These are phyloP conservation scores for Rhizoclosmatium sp. DNA, from an alignment of 192 early-diverging fungal genomes.

Conservation along the genomic window DNA sequence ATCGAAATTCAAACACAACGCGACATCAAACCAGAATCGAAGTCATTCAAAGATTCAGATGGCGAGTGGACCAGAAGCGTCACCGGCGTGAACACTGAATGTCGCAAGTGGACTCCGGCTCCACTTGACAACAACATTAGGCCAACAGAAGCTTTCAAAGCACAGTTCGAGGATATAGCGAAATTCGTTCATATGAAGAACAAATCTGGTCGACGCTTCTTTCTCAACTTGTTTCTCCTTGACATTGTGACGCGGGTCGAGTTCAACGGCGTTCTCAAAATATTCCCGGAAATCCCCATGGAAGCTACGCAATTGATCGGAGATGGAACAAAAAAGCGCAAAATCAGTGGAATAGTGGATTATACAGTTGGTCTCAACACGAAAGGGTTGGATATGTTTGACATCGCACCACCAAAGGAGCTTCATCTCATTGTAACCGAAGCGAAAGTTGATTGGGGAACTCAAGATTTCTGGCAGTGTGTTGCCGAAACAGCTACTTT, in stretches of 20 bases:
- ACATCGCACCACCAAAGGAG: constrained; percentile 40
- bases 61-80: constrained; percentile 28
- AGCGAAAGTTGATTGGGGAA: constrained; percentile 36
- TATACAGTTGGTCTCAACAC: constrained; percentile 40
- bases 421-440: constrained; percentile 44
- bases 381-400: constrained; percentile 41
- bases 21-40: background rate
- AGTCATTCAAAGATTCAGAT: constrained; percentile 31
- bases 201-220: constrained; percentile 38
- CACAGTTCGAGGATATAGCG: constrained; percentile 2
- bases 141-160: constrained; percentile 23
- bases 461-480: constrained; percentile 47
- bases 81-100: constrained; percentile 25
- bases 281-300: constrained; percentile 36
- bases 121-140: constrained; percentile 20
- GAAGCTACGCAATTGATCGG: constrained; percentile 3
- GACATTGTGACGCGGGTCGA: constrained; percentile 23
- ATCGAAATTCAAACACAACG: background rate
- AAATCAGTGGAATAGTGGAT: constrained; percentile 39
- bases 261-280: constrained; percentile 24
- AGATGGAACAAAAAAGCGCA: constrained; percentile 25
- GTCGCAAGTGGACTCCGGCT: background rate
- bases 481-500: constrained; percentile 47
- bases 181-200: constrained; percentile 35
- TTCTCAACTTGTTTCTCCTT: constrained; percentile 40